These are phyloP conservation scores for Chalciporus pseudorubinellus DNA, from an alignment of 768 basidiomycete species.

Conservation along the genomic window DNA sequence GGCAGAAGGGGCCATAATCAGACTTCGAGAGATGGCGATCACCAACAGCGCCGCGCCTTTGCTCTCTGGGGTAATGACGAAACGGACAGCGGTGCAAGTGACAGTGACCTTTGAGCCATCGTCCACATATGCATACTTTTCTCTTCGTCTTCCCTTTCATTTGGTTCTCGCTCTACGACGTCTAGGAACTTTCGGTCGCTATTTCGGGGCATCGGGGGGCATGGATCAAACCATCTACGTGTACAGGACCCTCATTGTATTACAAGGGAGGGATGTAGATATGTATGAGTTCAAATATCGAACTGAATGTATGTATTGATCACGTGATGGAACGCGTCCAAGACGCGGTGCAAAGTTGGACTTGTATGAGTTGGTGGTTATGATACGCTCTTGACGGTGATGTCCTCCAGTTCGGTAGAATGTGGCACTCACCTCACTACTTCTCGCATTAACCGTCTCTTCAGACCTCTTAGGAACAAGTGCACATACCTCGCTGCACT, in stretches of 20 bases:
- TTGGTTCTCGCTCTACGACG: constrained; percentile 3
- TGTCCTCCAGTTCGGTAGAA: constrained; percentile 15
- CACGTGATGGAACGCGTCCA: constrained; percentile 17
- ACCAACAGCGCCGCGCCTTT: constrained; percentile 54
- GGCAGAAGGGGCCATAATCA: constrained; percentile 16
- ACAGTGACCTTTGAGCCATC: constrained; percentile 47
- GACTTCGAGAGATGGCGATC: constrained; percentile 20
- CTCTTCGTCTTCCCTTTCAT: not conserved
- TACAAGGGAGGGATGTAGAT: not conserved
- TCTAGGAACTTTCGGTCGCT: not conserved
- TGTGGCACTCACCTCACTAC: constrained; percentile 34
- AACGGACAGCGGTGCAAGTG: constrained; percentile 81
- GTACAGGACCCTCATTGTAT: not conserved
- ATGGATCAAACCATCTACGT: not conserved
- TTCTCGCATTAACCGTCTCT: constrained; percentile 42
- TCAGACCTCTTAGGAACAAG: constrained; percentile 49
- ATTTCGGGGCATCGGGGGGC: not conserved
- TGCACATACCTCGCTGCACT: constrained; percentile 38
- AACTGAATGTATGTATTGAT: not conserved
- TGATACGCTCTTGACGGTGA: not conserved
- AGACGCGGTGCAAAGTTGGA: not conserved
- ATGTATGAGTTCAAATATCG: constrained; percentile 8
- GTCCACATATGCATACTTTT: not conserved
- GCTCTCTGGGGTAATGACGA: constrained; percentile 89
- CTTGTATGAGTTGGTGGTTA: not conserved